These are phyloP conservation scores for Hypomontagnella monticulosa DNA, from an alignment of 495 filamentous ascomycete genomes.

Conservation along the genomic window DNA sequence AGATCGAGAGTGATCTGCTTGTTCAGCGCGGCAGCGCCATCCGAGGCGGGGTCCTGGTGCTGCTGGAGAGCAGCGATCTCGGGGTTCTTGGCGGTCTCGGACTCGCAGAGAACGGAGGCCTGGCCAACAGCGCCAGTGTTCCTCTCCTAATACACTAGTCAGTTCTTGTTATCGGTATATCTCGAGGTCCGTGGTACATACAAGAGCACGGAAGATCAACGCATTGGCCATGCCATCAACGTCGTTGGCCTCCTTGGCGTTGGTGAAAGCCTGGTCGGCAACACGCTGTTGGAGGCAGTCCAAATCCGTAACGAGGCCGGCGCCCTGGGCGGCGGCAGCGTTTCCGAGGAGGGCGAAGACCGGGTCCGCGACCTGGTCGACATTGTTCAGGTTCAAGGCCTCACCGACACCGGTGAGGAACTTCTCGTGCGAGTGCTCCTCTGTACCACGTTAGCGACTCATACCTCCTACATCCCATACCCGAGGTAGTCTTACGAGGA, in stretches of 20 bases:
- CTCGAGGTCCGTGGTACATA: background rate
- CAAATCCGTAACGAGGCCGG: slow-evolving; percentile 64
- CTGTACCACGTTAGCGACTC: slow-evolving; percentile 18
- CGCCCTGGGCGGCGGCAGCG: slow-evolving; percentile 65
- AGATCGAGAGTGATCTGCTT: slow-evolving; percentile 64
- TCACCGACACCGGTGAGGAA: slow-evolving; percentile 58
- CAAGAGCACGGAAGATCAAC: slow-evolving; percentile 67
- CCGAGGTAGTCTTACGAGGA: slow-evolving; percentile 48
- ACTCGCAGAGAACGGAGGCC: slow-evolving; percentile 61
- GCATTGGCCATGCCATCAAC: slow-evolving; percentile 65
- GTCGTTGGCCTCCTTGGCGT: slow-evolving; percentile 69
- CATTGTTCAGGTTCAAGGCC: slow-evolving; percentile 67
- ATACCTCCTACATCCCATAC: background rate
- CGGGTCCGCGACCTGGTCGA: slow-evolving; percentile 64
- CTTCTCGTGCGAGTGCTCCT: slow-evolving; percentile 71
- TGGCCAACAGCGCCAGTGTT: slow-evolving; percentile 68
- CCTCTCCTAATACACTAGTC: slow-evolving; percentile 53
- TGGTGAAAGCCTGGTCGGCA: slow-evolving; percentile 76
- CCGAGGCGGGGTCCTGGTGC: slow-evolving; percentile 70
- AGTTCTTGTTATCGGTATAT: background rate
- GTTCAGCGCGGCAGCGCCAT: slow-evolving; percentile 60
- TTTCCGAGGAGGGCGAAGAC: slow-evolving; percentile 73
- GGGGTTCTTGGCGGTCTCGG: slow-evolving; percentile 70
- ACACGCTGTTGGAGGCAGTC: slow-evolving; percentile 74
- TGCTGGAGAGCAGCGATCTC: slow-evolving; percentile 72